Percentiles rank a stretch among this genome's conserved stretches.
Conservation (phyloP, 768 basidiomycete genomes). For the Sarcodon aspratus region DNA sequence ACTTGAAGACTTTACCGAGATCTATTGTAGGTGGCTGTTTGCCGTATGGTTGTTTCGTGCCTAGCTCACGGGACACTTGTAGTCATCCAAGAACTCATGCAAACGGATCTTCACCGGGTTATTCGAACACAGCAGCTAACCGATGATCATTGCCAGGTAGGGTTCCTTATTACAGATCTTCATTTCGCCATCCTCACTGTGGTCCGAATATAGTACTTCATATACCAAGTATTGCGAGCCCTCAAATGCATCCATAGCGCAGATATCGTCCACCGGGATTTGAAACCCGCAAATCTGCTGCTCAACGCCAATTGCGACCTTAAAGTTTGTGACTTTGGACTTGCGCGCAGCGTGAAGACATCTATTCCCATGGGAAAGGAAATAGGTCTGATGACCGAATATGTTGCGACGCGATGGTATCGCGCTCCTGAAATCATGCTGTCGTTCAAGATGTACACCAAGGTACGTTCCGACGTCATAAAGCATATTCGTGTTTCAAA, state of each 20-base stretch:
- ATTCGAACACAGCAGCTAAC: conserved; percentile 84
- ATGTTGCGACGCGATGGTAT: conserved; percentile 90
- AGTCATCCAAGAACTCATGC: conserved; percentile 85
- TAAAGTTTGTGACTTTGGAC: conserved; percentile 84
- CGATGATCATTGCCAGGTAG: conserved; percentile 80
- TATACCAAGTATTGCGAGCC: conserved; percentile 77
- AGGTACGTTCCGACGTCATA: conserved; percentile 24
- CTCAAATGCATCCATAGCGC: conserved; percentile 87
- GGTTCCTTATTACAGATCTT: conserved; percentile 1
- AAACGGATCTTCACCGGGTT: conserved; percentile 85
- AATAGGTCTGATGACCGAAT: conserved; percentile 65
- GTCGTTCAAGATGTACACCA: conserved; percentile 83
- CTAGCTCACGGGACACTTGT: conserved; percentile 1
- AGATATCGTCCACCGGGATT: conserved; percentile 66
- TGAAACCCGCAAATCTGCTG: conserved; percentile 82
- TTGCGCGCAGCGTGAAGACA: conserved; percentile 57
- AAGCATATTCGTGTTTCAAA: neutral
- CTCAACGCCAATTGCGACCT: conserved; percentile 87
- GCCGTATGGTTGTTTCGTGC: neutral
- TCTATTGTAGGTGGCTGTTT: conserved; percentile 47
- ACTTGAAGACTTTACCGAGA: conserved; percentile 73
- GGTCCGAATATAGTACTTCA: conserved; percentile 43
- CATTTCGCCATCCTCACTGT: neutral
- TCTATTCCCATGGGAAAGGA: conserved; percentile 46
- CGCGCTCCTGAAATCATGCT: conserved; percentile 93